A percentile compares a stretch with the other conserved stretches of the same genome.
Evolutionary conservation across 441 rosid genomes (phyloP).

Genomic region (Brassica hybrid): DNA sequence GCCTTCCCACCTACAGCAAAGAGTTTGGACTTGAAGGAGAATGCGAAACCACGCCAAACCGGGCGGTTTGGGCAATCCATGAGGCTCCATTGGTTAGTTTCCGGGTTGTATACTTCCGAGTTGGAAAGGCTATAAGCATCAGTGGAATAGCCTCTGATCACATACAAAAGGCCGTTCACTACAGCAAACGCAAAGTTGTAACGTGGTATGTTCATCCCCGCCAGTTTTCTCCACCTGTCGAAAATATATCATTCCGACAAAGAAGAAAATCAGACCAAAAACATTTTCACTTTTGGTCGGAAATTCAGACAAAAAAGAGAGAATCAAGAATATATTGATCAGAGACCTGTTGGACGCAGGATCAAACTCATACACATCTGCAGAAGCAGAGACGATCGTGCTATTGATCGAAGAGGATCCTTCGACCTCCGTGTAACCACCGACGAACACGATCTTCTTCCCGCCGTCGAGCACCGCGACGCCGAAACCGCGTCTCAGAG

Average conservation of each 20-base stretch:
- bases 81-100: slow-evolving; percentile 65
- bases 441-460: slow-evolving; percentile 89
- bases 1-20: slow-evolving; percentile 90
- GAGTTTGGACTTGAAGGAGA: slow-evolving; percentile 73
- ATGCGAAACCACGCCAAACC: slow-evolving; percentile 94
- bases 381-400: slow-evolving; percentile 55
- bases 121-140: slow-evolving; percentile 79
- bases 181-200: slow-evolving; percentile 87
- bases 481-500: slow-evolving; percentile 72
- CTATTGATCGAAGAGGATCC: slow-evolving; percentile 50
- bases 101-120: slow-evolving; percentile 76
- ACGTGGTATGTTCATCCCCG: slow-evolving; percentile 82
- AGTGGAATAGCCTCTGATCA: slow-evolving; percentile 73
- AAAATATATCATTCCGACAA: neutral
- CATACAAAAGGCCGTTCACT: slow-evolving; percentile 78
- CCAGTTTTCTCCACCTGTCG: slow-evolving; percentile 81
- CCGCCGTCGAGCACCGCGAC: slow-evolving; percentile 66
- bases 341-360: slow-evolving; percentile 77
- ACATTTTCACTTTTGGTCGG: neutral
- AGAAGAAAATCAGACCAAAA: neutral
- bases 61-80: slow-evolving; percentile 83
- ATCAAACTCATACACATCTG: slow-evolving; percentile 82
- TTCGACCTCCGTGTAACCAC: slow-evolving; percentile 66
- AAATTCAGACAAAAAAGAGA: neutral
- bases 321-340: neutral